These are phyloP conservation scores for Globisporangium alternatum DNA, from an alignment of 352 stramenopile species.

Conservation along the genomic window DNA sequence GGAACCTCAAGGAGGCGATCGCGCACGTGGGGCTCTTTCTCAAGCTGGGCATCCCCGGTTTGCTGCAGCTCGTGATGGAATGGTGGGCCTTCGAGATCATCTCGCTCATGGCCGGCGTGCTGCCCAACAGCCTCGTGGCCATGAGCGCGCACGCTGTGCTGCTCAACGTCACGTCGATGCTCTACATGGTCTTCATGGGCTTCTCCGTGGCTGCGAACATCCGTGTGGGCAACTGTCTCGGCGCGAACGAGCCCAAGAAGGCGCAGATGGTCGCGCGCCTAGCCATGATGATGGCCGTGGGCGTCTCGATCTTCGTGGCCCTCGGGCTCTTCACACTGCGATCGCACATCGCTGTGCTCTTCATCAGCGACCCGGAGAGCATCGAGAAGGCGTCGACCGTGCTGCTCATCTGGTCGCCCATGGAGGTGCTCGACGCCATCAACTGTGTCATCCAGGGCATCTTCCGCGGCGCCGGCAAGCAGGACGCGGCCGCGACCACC, in stretches of 20 bases:
- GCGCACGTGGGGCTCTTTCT: conserved; percentile 44
- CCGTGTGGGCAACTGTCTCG: conserved; percentile 33
- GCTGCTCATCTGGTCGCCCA: conserved; percentile 27
- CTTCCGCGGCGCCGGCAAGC: conserved; percentile 33
- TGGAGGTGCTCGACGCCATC: conserved; percentile 38
- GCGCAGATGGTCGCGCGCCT: conserved; percentile 16
- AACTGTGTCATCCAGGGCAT: conserved; percentile 32
- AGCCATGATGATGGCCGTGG: conserved; percentile 8
- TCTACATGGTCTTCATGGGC: conserved; percentile 69
- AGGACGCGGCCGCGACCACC: conserved; percentile 26
- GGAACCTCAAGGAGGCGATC: conserved; percentile 31
- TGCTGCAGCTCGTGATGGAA: conserved; percentile 64
- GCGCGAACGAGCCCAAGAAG: conserved; percentile 18
- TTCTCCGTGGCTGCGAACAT: conserved; percentile 52
- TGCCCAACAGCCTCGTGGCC: conserved; percentile 46
- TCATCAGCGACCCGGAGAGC: conserved; percentile 31
- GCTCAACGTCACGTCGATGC: conserved; percentile 54
- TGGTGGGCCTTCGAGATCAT: conserved; percentile 72
- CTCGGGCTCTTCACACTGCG: conserved; percentile 7
- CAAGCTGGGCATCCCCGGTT: conserved; percentile 39
- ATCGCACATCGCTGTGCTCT: conserved; percentile 8
- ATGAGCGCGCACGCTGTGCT: conserved; percentile 62
- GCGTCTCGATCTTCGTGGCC: neutral
- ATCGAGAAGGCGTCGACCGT: conserved; percentile 26
- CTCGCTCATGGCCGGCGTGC: conserved; percentile 44